These are phyloP conservation scores for Sporothrix curviconia DNA, from an alignment of 2,329 filamentous ascomycete genomes.

Conservation along the genomic window DNA sequence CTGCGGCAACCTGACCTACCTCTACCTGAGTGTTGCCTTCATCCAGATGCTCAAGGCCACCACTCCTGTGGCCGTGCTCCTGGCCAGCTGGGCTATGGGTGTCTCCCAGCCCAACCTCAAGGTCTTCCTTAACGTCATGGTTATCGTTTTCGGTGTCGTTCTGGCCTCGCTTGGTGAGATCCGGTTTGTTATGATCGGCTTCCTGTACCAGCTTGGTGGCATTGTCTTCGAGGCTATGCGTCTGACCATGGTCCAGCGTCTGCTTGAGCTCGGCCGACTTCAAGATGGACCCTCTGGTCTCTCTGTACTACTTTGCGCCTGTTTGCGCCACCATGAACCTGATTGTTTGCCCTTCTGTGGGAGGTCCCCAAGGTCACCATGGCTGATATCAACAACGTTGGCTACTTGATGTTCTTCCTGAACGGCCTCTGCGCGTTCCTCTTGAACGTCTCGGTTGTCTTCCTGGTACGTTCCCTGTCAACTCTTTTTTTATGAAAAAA, in stretches of 20 bases:
- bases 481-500: conserved; percentile 16
- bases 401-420: conserved; percentile 62
- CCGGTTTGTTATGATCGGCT: conserved; percentile 75
- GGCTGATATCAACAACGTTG: conserved; percentile 66
- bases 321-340: conserved; percentile 79
- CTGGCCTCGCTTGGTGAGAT: conserved; percentile 95
- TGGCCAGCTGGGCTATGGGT: conserved; percentile 83
- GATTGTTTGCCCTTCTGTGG: conserved; percentile 62
- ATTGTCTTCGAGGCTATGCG: conserved; percentile 77
- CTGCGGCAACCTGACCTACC: conserved; percentile 90
- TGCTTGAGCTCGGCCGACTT: conserved; percentile 76
- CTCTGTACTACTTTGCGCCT: conserved; percentile 83
- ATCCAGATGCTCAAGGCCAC: conserved; percentile 99
- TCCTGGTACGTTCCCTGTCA: conserved; percentile 68
- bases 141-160: conserved; percentile 90
- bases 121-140: conserved; percentile 84
- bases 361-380: conserved; percentile 65
- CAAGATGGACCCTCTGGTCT: conserved; percentile 88
- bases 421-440: conserved; percentile 75
- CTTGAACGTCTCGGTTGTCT: conserved; percentile 79
- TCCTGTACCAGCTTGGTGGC: conserved; percentile 71
- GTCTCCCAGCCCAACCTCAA: conserved; percentile 77
- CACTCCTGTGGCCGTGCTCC: conserved; percentile 84
- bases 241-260: conserved; percentile 75
- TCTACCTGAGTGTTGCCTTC: conserved; percentile 92